Percentiles rank a stretch among this genome's conserved stretches.
Conservation (phyloP, 768 basidiomycete species). For the Boletus tomentosulus region DNA sequence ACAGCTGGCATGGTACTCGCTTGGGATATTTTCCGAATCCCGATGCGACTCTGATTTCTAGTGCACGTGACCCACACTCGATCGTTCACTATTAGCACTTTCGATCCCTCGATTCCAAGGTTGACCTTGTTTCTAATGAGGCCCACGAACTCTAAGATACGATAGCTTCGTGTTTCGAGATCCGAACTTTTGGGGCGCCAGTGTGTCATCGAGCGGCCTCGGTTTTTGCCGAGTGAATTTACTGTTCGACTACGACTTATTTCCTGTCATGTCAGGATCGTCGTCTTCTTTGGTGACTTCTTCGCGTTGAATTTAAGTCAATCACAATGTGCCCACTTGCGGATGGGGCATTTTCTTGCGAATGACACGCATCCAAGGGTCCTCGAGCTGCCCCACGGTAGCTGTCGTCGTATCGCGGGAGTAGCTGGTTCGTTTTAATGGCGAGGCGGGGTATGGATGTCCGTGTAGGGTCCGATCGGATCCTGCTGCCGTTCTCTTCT, state of each 20-base stretch:
- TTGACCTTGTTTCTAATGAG: no score
- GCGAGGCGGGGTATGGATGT: neutral
- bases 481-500: slow-evolving; percentile 9
- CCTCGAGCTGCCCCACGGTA: neutral
- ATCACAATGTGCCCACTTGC: slow-evolving; percentile 6
- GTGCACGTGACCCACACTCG: slow-evolving; percentile 16
- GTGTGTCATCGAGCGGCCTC: neutral
- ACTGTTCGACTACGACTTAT: slow-evolving; percentile 9
- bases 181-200: no score
- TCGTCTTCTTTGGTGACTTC: slow-evolving; percentile 21
- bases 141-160: no score
- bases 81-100: neutral
- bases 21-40: neutral
- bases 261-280: slow-evolving; percentile 22
- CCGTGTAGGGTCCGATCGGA: neutral
- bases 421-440: neutral
- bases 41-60: slow-evolving; percentile 1
- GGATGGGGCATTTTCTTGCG: neutral
- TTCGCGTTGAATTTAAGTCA: neutral
- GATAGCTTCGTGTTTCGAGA: no score
- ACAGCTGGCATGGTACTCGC: slow-evolving; percentile 36
- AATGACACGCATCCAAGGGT: neutral
- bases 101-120: no score
- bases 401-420: neutral
- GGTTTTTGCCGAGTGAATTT: slow-evolving; percentile 14